Percentiles rank a stretch among this genome's conserved stretches.
These are phyloP conservation scores for Eleusine indica DNA, from an alignment of 176 grass and related monocot genomes.

Conservation along the genomic window DNA sequence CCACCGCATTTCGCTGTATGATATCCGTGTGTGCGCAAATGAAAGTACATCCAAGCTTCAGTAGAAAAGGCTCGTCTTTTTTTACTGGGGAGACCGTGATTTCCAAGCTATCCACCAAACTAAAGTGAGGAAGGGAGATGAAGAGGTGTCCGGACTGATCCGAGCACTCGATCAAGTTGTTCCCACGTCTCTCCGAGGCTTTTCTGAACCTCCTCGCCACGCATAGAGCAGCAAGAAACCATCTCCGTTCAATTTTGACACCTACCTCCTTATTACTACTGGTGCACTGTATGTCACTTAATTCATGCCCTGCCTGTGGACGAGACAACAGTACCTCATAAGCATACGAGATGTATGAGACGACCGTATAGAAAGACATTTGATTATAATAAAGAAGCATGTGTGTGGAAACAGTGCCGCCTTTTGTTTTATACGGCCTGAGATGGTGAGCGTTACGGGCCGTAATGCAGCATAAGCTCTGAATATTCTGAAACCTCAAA, in stretches of 20 bases:
- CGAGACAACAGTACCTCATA: slow-evolving; percentile 29
- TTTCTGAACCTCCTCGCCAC: neutral
- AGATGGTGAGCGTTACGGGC: neutral
- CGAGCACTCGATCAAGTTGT: too few species aligned
- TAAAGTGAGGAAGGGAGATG: neutral
- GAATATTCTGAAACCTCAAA: neutral
- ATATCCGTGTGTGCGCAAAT: too few species aligned
- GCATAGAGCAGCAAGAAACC: neutral
- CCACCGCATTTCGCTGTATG: too few species aligned
- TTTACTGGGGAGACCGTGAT: too few species aligned
- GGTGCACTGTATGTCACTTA: slow-evolving; percentile 7
- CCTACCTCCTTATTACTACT: neutral
- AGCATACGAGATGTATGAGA: slow-evolving; percentile 10
- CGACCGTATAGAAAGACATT: neutral
- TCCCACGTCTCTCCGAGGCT: neutral
- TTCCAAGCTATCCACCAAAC: neutral
- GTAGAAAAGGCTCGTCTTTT: too few species aligned
- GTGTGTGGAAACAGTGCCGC: neutral
- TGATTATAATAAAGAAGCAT: slow-evolving; percentile 27
- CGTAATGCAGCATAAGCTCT: neutral
- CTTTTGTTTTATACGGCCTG: slow-evolving; percentile 34
- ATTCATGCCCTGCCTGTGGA: slow-evolving; percentile 9
- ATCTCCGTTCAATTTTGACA: neutral
- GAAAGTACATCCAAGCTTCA: too few species aligned
- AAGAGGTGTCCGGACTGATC: neutral